Base-by-base conservation (phyloP, 2,329 filamentous ascomycete genomes). In the Aureobasidium sp. region DNA sequence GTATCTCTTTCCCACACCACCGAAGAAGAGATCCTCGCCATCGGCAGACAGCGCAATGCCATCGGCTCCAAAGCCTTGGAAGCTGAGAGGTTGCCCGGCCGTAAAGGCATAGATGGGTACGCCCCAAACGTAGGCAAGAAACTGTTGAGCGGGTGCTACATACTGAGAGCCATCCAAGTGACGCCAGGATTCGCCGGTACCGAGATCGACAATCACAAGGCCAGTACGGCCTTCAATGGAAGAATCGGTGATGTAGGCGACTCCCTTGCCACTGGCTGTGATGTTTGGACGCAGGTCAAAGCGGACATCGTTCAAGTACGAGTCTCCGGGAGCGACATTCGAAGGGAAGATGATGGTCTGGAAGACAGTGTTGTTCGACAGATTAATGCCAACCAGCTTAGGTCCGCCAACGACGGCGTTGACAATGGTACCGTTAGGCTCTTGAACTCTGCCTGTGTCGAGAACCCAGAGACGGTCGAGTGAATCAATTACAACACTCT, bases 161-260 rank as follows among this genome's bases (percentile, higher is more conserved):
- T 73, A 69, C 0, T 70, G 68, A 27, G 75, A 73, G 52, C 75
- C 73, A 46, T 78, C 73, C 1, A 83, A 73, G 63, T 81, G 80
- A 3, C 80, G 70, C 80, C 79, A 82, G 63, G 74, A 74, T 60
- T 79, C 73, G 8, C 78, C 78, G 0, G 76, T 76, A 7, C 76
- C 77, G 7, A 82, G 76, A 62, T 83, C 80, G 36, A 79, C 80
- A 15, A 80, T 70, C 56, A 82, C 71, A 60, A 82, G 76, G 3
- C 76, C 80, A 60, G 79, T 81, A 39, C 77, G 76, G 41, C 80
- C 79, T 68, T 80, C 78, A 48, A 68, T 67, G 50, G 73, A 77
- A 37, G 75, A 78, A 66, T 83, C 81, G 27, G 80, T 82, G 67
- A 83, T 81, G 68, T 83, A 83, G 0, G 79, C 80, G 15, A 82